Conservation (phyloP, 768 basidiomycete species). For the Lyophyllum semitale region DNA sequence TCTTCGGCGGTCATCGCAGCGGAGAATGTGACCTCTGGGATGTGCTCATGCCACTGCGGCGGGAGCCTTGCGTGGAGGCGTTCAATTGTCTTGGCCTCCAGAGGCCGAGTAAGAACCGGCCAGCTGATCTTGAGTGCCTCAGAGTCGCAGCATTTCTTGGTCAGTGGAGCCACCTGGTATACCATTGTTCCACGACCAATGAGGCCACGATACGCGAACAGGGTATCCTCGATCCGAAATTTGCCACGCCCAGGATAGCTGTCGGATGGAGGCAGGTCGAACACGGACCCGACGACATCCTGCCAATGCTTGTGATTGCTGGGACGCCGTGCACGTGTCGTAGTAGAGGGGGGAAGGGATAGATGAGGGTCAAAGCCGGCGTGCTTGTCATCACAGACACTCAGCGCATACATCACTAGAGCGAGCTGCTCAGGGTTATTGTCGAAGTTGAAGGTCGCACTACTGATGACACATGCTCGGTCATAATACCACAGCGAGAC, state of each 20-base stretch:
- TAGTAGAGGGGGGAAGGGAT: background rate
- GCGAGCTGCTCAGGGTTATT: slow-evolving; percentile 18
- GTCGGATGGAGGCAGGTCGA: background rate
- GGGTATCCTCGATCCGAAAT: background rate
- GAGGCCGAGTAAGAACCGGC: slow-evolving; percentile 7
- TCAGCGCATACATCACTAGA: slow-evolving; percentile 17
- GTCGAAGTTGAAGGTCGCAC: slow-evolving; percentile 19
- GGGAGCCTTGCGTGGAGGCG: too few species aligned
- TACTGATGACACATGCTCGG: slow-evolving; percentile 18
- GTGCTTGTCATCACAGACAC: slow-evolving; percentile 10
- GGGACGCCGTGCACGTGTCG: background rate
- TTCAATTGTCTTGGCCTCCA: slow-evolving; percentile 14
- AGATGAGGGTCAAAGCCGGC: slow-evolving; percentile 8
- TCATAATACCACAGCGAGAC: slow-evolving; percentile 29
- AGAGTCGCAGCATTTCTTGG: background rate
- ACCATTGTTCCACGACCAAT: slow-evolving; percentile 21
- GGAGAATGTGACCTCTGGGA: slow-evolving; percentile 13
- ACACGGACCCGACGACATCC: background rate
- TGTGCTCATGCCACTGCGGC: slow-evolving; percentile 12
- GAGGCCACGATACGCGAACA: slow-evolving; percentile 16
- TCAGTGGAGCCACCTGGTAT: slow-evolving; percentile 2
- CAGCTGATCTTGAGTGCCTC: slow-evolving; percentile 17
- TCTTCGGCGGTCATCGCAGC: background rate
- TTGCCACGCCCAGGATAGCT: background rate
- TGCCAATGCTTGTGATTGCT: slow-evolving; percentile 1